A percentile compares a stretch with the other conserved stretches of the same genome.
Conservation (phyloP, 2,329 filamentous ascomycete species). For the Monilinia vaccinii-corymbosi region DNA sequence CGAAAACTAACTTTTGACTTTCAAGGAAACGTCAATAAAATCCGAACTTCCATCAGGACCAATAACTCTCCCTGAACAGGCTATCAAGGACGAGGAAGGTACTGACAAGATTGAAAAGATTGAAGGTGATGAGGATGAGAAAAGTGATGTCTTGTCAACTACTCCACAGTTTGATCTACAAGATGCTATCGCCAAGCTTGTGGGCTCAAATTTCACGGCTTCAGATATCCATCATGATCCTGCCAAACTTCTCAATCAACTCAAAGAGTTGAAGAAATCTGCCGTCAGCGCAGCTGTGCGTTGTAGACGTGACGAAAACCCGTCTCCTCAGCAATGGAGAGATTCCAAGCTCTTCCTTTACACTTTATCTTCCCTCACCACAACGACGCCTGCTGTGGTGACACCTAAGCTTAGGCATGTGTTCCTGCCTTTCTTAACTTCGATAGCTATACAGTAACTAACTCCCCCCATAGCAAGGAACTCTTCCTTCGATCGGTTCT, state of each 20-base stretch:
- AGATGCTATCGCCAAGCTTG: not conserved
- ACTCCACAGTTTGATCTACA: not conserved
- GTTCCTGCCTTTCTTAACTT: not conserved
- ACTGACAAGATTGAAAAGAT: too few relatives aligned
- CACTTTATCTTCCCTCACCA: not conserved
- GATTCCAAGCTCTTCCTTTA: not conserved
- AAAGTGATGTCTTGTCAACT: too few relatives aligned
- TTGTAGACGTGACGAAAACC: not conserved
- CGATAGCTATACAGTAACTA: not conserved
- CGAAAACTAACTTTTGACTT: too few relatives aligned
- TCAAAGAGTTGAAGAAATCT: not conserved
- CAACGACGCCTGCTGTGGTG: not conserved
- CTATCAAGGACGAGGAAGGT: not conserved
- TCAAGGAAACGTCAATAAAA: too few relatives aligned
- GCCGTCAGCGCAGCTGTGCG: not conserved
- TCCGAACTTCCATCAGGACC: too few relatives aligned
- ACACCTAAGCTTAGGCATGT: not conserved
- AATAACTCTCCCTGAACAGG: too few relatives aligned
- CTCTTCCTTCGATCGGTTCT: not conserved
- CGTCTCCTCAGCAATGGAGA: not conserved
- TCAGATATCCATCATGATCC: not conserved
- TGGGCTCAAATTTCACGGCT: not conserved
- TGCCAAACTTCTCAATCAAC: not conserved
- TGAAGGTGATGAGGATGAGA: too few relatives aligned
- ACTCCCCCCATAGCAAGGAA: not conserved